Conservation (phyloP, 1,284 basidiomycete genomes). For the Ceratobasidium sp. region DNA sequence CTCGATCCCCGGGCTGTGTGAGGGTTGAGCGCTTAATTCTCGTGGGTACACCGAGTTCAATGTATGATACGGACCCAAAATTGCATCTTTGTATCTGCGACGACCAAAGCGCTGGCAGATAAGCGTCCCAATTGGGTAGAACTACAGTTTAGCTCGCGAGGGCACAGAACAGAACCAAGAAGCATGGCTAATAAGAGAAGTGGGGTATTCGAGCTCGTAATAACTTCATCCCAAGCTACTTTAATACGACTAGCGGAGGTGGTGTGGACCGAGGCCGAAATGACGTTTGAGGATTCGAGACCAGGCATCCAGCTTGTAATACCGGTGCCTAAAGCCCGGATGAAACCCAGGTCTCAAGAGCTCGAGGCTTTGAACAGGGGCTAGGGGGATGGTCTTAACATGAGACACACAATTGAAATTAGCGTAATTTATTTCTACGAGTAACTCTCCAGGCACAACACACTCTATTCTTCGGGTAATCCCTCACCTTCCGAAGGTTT, state of each 20-base stretch:
- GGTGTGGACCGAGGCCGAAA: not conserved
- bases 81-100: not conserved
- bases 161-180: not conserved
- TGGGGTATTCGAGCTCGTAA: not conserved
- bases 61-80: not conserved
- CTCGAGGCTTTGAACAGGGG: constrained; percentile 2
- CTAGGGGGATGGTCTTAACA: constrained; percentile 9
- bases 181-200: not conserved
- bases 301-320: not conserved
- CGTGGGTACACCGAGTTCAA: too few species aligned
- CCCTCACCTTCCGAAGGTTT: constrained; percentile 6
- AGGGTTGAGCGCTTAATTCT: too few species aligned
- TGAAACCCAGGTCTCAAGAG: not conserved
- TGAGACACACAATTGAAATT: not conserved
- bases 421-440: constrained; percentile 7
- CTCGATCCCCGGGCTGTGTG: not conserved
- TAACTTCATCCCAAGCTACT: not conserved
- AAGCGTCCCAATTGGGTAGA: not conserved
- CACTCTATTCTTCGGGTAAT: not conserved
- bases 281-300: not conserved
- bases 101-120: not conserved
- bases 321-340: not conserved
- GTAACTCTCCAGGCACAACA: not conserved
- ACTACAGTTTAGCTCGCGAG: not conserved
- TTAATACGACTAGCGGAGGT: not conserved